Percentiles rank a stretch among this genome's conserved stretches.
phyloP scores from a whole-genome alignment of 139 green algal species.

The Volvox reticuliferus region DNA sequence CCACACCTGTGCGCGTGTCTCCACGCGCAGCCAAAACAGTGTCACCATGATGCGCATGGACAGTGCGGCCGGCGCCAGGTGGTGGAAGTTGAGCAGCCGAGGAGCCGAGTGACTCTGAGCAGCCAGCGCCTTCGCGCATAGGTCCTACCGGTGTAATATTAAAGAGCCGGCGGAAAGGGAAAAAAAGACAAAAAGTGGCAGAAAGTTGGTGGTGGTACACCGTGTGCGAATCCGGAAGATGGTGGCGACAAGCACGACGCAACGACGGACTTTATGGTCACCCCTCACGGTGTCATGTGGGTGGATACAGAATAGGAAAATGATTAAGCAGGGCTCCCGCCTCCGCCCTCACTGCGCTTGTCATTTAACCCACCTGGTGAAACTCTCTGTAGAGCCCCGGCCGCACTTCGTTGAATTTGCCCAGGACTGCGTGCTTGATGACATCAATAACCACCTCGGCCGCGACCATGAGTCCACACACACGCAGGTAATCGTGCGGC shows the following conservation, averaged over 20 bases:
- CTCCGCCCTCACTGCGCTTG: not conserved
- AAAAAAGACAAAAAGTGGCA: not conserved
- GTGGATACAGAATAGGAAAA: too few relatives aligned
- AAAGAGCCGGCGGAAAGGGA: not conserved
- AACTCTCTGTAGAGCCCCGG: conserved; percentile 89
- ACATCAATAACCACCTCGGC: conserved; percentile 83
- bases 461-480: conserved; percentile 47
- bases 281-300: too few relatives aligned
- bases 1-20: conserved; percentile 34
- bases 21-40: conserved; percentile 62
- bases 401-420: conserved; percentile 92
- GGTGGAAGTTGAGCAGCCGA: conserved; percentile 78
- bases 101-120: conserved; percentile 77
- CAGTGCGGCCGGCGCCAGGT: conserved; percentile 78
- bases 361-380: conserved; percentile 31
- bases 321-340: too few relatives aligned
- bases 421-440: conserved; percentile 91
- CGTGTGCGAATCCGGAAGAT: too few relatives aligned
- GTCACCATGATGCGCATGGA: conserved; percentile 72
- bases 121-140: conserved; percentile 72
- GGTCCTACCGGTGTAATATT: conserved; percentile 60
- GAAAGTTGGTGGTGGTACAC: not conserved
- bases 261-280: too few relatives aligned
- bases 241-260: too few relatives aligned
- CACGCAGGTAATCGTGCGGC: conserved; percentile 59